A percentile compares a stretch with the other conserved stretches of the same genome.
Conservation (phyloP, 176 grass and related monocot species). For the Rhynchospora tenuis region DNA sequence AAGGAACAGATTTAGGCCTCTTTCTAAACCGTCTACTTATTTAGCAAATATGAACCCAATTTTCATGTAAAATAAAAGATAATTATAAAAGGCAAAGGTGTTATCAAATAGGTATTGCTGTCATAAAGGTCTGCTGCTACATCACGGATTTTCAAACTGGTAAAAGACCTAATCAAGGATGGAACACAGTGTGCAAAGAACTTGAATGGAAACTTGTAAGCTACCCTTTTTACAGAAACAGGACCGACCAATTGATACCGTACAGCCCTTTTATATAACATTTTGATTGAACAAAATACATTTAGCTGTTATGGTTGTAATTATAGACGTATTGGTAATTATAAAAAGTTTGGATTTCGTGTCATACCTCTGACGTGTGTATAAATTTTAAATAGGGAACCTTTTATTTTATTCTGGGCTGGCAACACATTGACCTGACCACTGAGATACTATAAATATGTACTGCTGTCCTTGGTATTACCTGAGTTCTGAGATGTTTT, state of each 20-base stretch:
- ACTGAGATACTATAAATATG: background rate
- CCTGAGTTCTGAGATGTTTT: conserved; percentile 25
- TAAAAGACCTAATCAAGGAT: background rate
- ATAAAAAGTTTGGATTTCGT: background rate
- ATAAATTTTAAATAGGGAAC: background rate
- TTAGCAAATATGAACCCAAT: background rate
- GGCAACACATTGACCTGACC: background rate
- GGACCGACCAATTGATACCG: background rate
- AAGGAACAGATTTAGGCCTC: background rate
- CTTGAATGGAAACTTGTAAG: background rate
- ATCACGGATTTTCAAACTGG: too few species aligned
- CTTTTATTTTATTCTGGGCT: background rate
- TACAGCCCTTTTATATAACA: background rate
- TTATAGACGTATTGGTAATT: background rate
- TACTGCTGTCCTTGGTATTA: background rate
- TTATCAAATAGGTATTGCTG: background rate
- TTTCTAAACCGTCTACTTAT: background rate
- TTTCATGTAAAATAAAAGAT: background rate
- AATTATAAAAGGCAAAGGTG: background rate
- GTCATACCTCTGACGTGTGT: background rate
- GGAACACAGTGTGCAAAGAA: background rate
- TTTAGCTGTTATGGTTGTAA: background rate
- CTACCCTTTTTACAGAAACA: background rate
- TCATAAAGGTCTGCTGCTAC: background rate
- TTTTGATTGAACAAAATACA: background rate